Conservation (phyloP, 345 rosid genomes). For the Moricandia moricandioides region DNA sequence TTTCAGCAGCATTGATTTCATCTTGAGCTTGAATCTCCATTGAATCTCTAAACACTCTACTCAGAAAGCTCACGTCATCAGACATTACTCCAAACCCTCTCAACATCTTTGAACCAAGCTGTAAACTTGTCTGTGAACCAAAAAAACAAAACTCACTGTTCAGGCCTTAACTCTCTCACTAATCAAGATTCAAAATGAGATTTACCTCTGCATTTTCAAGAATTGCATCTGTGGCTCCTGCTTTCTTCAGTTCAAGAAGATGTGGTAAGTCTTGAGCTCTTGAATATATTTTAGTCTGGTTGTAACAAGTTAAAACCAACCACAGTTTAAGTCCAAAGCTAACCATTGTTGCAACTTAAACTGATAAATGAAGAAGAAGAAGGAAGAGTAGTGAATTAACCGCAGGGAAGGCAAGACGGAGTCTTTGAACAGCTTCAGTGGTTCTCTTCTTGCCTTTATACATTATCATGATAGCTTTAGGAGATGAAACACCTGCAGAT, state of each 20-base stretch:
- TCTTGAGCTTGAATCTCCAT: constrained; percentile 87
- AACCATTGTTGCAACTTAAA: not conserved
- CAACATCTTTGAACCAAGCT: constrained; percentile 88
- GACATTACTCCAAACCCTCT: constrained; percentile 96
- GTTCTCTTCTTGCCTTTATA: constrained; percentile 79
- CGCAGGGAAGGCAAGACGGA: constrained; percentile 81
- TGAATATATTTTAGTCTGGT: constrained; percentile 80
- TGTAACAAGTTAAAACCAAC: constrained; percentile 9
- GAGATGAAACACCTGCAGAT: constrained; percentile 83
- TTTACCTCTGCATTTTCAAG: constrained; percentile 86
- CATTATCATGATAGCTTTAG: constrained; percentile 93
- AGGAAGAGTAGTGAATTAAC: constrained; percentile 36
- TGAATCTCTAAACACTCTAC: constrained; percentile 72
- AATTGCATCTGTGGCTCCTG: constrained; percentile 89
- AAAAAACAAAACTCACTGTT: constrained; percentile 9
- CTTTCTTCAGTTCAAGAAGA: constrained; percentile 89
- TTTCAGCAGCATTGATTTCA: constrained; percentile 47
- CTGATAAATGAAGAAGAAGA: constrained; percentile 16
- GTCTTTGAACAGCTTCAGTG: constrained; percentile 80
- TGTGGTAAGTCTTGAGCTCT: constrained; percentile 84
- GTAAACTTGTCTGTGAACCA: constrained; percentile 76
- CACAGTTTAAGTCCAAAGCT: not conserved
- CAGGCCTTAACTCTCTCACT: not conserved
- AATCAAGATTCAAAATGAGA: not conserved
- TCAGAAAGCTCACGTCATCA: constrained; percentile 79